These are phyloP conservation scores for Trichocomaceae sp. DNA, from an alignment of 2,329 filamentous ascomycete species.

Conservation along the genomic window DNA sequence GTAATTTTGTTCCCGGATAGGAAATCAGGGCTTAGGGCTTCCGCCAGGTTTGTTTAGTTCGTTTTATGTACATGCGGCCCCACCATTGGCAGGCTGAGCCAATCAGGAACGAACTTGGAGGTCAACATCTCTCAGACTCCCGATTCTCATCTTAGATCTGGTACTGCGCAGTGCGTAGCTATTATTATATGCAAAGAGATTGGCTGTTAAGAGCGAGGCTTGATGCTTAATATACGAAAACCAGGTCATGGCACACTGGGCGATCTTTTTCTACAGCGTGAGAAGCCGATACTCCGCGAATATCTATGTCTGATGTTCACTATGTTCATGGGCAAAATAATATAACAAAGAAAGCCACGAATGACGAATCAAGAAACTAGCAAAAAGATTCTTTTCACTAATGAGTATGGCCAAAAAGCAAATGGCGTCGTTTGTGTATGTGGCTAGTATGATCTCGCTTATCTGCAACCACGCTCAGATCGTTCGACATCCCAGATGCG, in stretches of 20 bases:
- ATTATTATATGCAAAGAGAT: too few species aligned
- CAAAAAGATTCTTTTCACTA: neutral
- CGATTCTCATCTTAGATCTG: too few species aligned
- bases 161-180: too few species aligned
- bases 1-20: conserved; percentile 2
- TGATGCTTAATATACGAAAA: too few species aligned
- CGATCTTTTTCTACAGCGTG: neutral
- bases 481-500: conserved; percentile 28
- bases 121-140: too few species aligned
- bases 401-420: neutral
- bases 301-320: neutral
- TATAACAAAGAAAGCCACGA: neutral
- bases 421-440: conserved; percentile 10
- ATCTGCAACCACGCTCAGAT: conserved; percentile 20
- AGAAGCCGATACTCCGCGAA: neutral
- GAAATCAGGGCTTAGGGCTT: conserved; percentile 14
- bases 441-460: conserved; percentile 15
- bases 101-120: too few species aligned
- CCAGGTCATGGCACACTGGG: too few species aligned
- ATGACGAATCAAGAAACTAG: neutral
- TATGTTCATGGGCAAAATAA: neutral
- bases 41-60: neutral
- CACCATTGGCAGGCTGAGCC: neutral
- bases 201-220: too few species aligned
- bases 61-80: neutral